Evolutionary conservation across 495 filamentous ascomycete species (phyloP).

Genomic region (Evansstolkia leycettana): DNA sequence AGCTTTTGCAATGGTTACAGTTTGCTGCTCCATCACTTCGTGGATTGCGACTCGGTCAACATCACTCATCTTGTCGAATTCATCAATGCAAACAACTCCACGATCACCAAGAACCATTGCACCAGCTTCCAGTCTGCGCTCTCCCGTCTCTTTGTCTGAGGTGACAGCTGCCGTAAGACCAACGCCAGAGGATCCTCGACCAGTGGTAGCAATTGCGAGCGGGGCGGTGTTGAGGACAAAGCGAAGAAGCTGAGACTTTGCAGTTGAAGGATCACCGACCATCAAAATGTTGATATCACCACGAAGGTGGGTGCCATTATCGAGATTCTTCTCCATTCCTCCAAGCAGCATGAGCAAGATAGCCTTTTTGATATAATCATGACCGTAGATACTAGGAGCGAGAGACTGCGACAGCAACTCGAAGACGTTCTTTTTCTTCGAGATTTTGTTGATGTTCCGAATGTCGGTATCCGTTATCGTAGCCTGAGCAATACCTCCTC

Average conservation of each 20-base stretch:
- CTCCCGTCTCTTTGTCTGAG: conserved; percentile 92
- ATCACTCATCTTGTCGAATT: conserved; percentile 99
- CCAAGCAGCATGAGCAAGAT: conserved; percentile 95
- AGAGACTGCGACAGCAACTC: conserved; percentile 90
- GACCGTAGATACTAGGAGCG: conserved; percentile 95
- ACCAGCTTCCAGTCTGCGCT: conserved; percentile 88
- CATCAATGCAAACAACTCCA: conserved; percentile 97
- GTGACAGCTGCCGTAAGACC: conserved; percentile 97
- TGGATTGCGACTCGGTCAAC: conserved; percentile 97
- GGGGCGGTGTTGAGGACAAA: conserved; percentile 98
- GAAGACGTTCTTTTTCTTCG: conserved; percentile 92
- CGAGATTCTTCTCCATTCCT: conserved; percentile 96
- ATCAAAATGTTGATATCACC: conserved; percentile 99
- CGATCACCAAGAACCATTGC: conserved; percentile 98
- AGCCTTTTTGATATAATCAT: conserved; percentile 97
- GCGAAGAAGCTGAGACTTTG: conserved; percentile 93
- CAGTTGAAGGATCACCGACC: conserved; percentile 98
- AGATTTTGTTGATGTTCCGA: conserved; percentile 93
- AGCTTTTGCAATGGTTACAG: conserved; percentile 96
- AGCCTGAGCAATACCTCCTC: conserved; percentile 83
- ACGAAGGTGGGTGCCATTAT: conserved; percentile 94
- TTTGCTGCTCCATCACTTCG: conserved; percentile 99
- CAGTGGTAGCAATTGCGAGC: conserved; percentile 93
- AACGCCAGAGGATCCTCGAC: conserved; percentile 92
- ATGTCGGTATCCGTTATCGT: conserved; percentile 97